Percentiles rank a stretch among this genome's conserved stretches.
Evolutionary conservation across 768 basidiomycete genomes (phyloP).

Genomic region (Jaapia argillacea): DNA sequence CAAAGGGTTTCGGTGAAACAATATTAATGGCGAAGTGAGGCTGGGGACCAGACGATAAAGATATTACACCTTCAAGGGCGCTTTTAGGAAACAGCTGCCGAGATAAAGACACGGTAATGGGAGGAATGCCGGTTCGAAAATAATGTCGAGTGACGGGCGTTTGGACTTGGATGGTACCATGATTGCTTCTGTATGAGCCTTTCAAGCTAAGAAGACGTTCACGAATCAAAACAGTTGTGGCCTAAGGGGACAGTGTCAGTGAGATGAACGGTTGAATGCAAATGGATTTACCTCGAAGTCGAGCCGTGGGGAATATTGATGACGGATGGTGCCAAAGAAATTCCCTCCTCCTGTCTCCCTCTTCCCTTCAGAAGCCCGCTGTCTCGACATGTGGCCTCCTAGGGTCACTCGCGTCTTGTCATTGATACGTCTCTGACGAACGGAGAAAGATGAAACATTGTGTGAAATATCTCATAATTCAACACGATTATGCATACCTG

Average conservation of each 20-base stretch:
- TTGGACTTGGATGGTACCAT: neutral
- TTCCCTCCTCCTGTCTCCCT: conserved; percentile 1
- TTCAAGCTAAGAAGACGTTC: neutral
- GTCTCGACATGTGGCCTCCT: conserved; percentile 25
- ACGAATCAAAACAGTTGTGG: too few species aligned
- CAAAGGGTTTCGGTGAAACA: conserved; percentile 31
- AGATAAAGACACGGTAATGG: too few species aligned
- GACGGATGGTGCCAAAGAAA: conserved; percentile 62
- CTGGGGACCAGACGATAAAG: neutral
- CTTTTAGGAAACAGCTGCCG: neutral
- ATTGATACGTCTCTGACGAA: conserved; percentile 38
- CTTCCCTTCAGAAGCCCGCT: conserved; percentile 7
- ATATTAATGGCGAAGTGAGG: conserved; percentile 27
- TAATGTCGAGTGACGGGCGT: neutral
- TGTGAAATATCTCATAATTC: too few species aligned
- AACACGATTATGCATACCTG: conserved; percentile 24
- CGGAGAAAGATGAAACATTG: too few species aligned
- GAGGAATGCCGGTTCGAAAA: too few species aligned
- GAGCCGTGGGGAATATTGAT: conserved; percentile 64
- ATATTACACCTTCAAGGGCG: neutral
- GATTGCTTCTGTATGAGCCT: neutral
- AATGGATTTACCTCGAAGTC: conserved; percentile 30
- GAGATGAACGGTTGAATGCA: neutral
- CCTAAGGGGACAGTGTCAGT: too few species aligned
- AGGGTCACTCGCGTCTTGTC: conserved; percentile 34